Conservation (phyloP, 257 asterid species). For the Petrea volubilis region DNA sequence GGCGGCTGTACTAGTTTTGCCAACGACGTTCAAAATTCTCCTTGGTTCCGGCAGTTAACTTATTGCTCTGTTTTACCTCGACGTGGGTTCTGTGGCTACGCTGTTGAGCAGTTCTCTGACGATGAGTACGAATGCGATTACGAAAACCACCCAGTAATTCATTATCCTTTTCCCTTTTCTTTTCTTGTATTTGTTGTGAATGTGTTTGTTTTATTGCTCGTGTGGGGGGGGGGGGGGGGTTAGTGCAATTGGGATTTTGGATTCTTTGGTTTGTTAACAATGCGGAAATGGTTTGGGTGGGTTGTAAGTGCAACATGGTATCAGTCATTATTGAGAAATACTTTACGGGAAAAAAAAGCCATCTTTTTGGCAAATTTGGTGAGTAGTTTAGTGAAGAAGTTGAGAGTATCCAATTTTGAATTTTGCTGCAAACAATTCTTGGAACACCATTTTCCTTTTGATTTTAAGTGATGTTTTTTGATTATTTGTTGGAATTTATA, state of each 20-base stretch:
- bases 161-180: not conserved
- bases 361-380: not conserved
- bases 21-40: conserved; percentile 7
- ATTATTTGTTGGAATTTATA: not conserved
- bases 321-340: not conserved
- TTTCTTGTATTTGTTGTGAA: conserved; percentile 1
- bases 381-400: conserved; percentile 1
- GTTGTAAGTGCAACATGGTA: not conserved
- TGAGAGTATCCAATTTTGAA: conserved; percentile 9
- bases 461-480: not conserved
- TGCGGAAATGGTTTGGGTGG: not conserved
- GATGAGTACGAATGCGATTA: conserved; percentile 96
- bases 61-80: conserved; percentile 16
- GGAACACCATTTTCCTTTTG: not conserved
- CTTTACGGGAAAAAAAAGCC: not conserved
- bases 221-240: too few relatives aligned
- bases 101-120: conserved; percentile 88
- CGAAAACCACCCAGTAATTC: conserved; percentile 72
- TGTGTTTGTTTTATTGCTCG: conserved; percentile 30
- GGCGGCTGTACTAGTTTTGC: conserved; percentile 3
- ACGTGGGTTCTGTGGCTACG: conserved; percentile 56
- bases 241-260: conserved; percentile 9
- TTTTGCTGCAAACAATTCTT: conserved; percentile 8
- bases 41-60: conserved; percentile 26
- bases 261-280: not conserved